Conservation (phyloP, 805 yeast species). For the Lipomyces yamanashiensis region DNA sequence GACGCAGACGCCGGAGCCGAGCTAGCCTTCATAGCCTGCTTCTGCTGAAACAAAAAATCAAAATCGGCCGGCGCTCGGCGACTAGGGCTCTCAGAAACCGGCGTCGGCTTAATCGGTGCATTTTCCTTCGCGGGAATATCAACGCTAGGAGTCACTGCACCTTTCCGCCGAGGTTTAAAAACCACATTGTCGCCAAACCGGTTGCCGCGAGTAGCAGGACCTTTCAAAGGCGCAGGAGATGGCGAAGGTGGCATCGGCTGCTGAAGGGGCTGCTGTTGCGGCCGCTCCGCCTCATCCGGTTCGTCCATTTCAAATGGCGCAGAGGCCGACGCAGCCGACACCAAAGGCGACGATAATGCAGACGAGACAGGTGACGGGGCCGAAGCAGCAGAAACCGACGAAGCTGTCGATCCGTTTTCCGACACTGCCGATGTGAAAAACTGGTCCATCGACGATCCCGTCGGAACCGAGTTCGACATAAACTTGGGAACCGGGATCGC, state of each 20-base stretch:
- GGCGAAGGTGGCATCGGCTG: conserved; percentile 16
- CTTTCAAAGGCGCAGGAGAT: neutral
- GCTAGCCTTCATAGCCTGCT: neutral
- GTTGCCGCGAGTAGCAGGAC: conserved; percentile 10
- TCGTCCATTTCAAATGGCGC: conserved; percentile 5
- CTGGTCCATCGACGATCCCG: conserved; percentile 15
- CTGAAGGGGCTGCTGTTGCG: too few relatives aligned
- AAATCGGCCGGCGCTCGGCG: conserved; percentile 28
- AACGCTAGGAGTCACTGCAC: neutral
- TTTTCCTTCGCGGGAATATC: conserved; percentile 1
- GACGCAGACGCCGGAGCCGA: neutral
- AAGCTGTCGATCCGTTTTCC: neutral
- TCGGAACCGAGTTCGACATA: conserved; percentile 29
- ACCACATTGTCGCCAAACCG: conserved; percentile 30
- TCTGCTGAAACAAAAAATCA: conserved; percentile 21
- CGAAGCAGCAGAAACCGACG: conserved; percentile 7
- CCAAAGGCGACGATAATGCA: conserved; percentile 3
- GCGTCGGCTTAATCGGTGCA: neutral
- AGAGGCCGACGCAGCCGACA: neutral
- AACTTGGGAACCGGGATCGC: conserved; percentile 40
- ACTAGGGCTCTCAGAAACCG: neutral
- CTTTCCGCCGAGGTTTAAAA: conserved; percentile 31
- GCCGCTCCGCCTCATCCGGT: neutral
- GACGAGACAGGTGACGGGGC: neutral
- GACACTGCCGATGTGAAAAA: conserved; percentile 9